phyloP scores from a whole-genome alignment of 176 grass and related monocot species.

The Raddia distichophylla region DNA sequence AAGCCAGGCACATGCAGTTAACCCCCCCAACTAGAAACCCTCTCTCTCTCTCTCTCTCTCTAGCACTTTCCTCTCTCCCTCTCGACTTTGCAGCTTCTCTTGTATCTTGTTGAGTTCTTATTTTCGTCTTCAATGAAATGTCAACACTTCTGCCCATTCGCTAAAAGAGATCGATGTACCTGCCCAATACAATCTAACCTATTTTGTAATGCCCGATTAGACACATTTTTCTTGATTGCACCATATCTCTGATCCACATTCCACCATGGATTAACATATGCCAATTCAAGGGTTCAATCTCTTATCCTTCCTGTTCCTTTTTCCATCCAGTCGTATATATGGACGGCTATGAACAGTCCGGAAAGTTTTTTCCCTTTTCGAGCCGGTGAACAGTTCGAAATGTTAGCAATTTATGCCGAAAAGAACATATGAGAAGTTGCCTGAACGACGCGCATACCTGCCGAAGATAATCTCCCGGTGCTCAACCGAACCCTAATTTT shows the following conservation, averaged over 20 bases:
- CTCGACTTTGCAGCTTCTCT: too few species aligned
- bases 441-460: constrained; percentile 24
- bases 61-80: too few species aligned
- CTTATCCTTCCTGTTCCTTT: neutral
- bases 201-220: neutral
- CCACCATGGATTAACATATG: neutral
- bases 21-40: too few species aligned
- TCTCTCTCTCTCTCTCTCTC: too few species aligned
- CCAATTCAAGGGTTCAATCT: neutral
- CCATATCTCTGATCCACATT: neutral
- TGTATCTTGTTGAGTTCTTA: too few species aligned
- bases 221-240: neutral
- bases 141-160: too few species aligned
- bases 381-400: too few species aligned
- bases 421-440: neutral
- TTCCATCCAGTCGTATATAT: neutral
- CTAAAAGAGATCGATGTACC: too few species aligned
- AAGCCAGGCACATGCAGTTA: too few species aligned
- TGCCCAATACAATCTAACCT: neutral
- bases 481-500: neutral
- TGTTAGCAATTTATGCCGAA: neutral
- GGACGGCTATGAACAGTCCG: neutral
- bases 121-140: too few species aligned
- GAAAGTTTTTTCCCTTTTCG: too few species aligned
- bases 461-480: neutral